Evolutionary conservation across 768 basidiomycete genomes (phyloP).

Genomic region (Candolleomyces efflorescens): DNA sequence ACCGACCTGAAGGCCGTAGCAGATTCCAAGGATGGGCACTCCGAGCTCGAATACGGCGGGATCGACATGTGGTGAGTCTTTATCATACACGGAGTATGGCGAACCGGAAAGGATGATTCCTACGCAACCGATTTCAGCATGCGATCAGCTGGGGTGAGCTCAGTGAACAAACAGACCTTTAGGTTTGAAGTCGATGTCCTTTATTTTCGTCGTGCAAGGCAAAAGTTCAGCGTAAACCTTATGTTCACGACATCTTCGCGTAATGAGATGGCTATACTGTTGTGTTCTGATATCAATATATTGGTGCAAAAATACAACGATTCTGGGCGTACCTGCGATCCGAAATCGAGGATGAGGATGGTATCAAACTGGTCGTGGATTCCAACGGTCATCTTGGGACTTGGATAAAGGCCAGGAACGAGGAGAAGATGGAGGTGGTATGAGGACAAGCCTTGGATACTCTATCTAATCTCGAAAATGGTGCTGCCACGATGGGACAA

Average conservation of each 20-base stretch:
- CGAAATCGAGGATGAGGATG: slow-evolving; percentile 94
- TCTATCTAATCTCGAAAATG: no score
- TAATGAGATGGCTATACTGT: slow-evolving; percentile 97
- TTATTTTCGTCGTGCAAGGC: slow-evolving; percentile 91
- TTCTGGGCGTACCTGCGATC: slow-evolving; percentile 70
- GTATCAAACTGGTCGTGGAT: slow-evolving; percentile 97
- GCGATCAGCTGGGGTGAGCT: background rate
- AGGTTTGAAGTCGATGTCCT: slow-evolving; percentile 88
- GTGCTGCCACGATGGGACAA: no score
- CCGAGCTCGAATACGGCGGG: slow-evolving; percentile 84
- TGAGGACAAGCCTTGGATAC: background rate
- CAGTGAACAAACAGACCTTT: slow-evolving; percentile 55
- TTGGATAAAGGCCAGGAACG: background rate
- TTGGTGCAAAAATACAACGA: background rate
- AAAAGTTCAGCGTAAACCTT: slow-evolving; percentile 97
- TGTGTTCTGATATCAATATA: slow-evolving; percentile 2
- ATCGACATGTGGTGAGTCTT: slow-evolving; percentile 91
- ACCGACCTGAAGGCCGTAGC: slow-evolving; percentile 90
- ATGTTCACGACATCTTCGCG: slow-evolving; percentile 93
- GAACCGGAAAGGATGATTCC: slow-evolving; percentile 98
- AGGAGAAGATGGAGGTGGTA: no score
- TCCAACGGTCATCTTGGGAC: slow-evolving; percentile 54
- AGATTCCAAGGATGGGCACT: slow-evolving; percentile 93
- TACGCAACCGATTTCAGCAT: slow-evolving; percentile 13
- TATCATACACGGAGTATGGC: slow-evolving; percentile 96